Conservation (phyloP, 2,329 filamentous ascomycete species). For the Cadophora luteo-olivacea region DNA sequence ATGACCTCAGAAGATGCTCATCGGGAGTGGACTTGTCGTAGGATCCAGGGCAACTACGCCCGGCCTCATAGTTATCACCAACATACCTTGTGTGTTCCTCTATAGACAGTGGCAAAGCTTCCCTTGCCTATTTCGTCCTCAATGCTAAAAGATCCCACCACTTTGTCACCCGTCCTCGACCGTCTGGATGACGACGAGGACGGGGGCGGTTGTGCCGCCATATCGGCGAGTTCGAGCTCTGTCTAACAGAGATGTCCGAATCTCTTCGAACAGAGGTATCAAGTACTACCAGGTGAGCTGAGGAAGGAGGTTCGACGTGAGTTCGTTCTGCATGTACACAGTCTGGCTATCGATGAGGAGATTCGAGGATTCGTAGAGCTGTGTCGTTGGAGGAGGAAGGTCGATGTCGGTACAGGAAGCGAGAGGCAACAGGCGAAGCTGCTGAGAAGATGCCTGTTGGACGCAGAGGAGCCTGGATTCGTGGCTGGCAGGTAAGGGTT, state of each 20-base stretch:
- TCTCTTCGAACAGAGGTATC: slow-evolving; percentile 22
- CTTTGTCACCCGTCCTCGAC: slow-evolving; percentile 49
- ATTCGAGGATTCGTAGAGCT: slow-evolving; percentile 22
- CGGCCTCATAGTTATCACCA: not conserved
- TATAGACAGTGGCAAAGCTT: slow-evolving; percentile 96
- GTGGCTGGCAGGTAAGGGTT: slow-evolving; percentile 34
- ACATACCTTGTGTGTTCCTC: slow-evolving; percentile 79
- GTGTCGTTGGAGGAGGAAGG: slow-evolving; percentile 18
- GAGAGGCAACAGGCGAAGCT: slow-evolving; percentile 17
- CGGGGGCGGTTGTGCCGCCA: slow-evolving; percentile 52
- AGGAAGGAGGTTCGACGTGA: slow-evolving; percentile 44
- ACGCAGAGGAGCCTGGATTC: slow-evolving; percentile 29
- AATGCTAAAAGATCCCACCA: slow-evolving; percentile 78
- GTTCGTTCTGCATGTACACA: slow-evolving; percentile 47
- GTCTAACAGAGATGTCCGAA: slow-evolving; percentile 25
- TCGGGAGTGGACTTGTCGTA: not conserved
- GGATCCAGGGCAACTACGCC: not conserved
- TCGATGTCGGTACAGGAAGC: slow-evolving; percentile 16
- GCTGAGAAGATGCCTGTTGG: slow-evolving; percentile 5
- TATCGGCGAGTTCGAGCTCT: slow-evolving; percentile 35
- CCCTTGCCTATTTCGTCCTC: slow-evolving; percentile 94
- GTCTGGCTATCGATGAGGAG: slow-evolving; percentile 19
- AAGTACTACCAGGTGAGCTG: slow-evolving; percentile 45
- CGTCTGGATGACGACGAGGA: slow-evolving; percentile 49
- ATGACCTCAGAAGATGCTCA: slow-evolving; percentile 30